Percentiles rank a stretch among this genome's conserved stretches.
These are phyloP conservation scores for Paramecium biaurelia DNA, from an alignment of 73 alveolate species.

Conservation along the genomic window DNA sequence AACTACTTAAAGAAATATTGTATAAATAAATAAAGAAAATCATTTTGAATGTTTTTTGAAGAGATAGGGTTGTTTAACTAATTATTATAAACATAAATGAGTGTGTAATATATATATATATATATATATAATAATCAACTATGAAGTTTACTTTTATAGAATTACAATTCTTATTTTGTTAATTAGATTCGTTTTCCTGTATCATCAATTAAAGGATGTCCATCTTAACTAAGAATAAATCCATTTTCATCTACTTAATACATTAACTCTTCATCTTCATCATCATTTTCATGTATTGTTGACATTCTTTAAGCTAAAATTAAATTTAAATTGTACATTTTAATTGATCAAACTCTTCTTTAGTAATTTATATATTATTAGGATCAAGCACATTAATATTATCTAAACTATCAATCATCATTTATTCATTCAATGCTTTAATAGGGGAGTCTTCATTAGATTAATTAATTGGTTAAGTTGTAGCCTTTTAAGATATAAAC, in stretches of 20 bases:
- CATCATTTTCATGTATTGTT: slow-evolving; percentile 8
- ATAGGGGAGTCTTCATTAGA: slow-evolving; percentile 16
- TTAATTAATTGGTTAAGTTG: not conserved
- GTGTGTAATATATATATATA: not conserved
- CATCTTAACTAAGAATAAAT: slow-evolving; percentile 27
- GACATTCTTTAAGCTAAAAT: slow-evolving; percentile 20
- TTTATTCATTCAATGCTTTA: slow-evolving; percentile 3
- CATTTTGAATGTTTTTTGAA: not conserved
- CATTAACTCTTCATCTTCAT: slow-evolving; percentile 36
- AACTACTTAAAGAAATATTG: not conserved
- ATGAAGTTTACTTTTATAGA: not conserved
- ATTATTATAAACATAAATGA: not conserved
- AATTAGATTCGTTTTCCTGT: slow-evolving; percentile 8
- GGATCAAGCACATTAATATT: slow-evolving; percentile 24
- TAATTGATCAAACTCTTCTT: slow-evolving; percentile 12
- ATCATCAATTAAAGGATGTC: slow-evolving; percentile 17
- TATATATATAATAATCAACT: not conserved
- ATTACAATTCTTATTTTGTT: not conserved
- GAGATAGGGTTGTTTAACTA: not conserved
- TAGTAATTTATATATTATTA: not conserved
- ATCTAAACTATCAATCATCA: slow-evolving; percentile 28
- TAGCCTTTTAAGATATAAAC: not conserved
- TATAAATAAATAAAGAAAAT: not conserved
- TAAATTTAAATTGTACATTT: not conserved
- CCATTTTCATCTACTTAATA: slow-evolving; percentile 46